phyloP scores from a whole-genome alignment of 441 rosid species.

The Gossypium lobatum region DNA sequence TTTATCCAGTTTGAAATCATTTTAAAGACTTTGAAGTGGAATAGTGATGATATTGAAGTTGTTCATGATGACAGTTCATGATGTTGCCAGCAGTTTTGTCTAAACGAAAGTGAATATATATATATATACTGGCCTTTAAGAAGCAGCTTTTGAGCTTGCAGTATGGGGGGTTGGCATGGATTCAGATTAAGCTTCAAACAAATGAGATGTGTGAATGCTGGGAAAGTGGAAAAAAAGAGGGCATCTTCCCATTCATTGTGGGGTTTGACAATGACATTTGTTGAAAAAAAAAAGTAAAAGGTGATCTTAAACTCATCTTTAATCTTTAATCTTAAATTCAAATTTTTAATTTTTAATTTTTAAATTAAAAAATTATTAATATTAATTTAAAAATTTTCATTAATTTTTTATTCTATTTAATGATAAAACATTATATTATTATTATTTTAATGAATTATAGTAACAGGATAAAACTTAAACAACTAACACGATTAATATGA shows the following conservation, averaged over 20 bases:
- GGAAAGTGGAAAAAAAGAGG: background rate
- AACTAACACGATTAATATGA: no score
- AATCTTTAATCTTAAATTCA: no score
- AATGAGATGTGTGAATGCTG: background rate
- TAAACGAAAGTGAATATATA: background rate
- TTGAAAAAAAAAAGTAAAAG: no score
- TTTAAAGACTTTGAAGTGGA: background rate
- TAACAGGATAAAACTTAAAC: no score
- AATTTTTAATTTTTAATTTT: no score
- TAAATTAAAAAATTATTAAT: no score
- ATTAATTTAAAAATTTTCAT: no score
- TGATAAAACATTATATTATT: no score
- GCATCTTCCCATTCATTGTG: background rate
- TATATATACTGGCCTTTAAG: background rate
- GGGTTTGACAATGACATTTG: background rate
- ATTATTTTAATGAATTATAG: no score
- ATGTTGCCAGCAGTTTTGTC: background rate
- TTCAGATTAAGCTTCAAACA: background rate
- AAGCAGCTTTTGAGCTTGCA: background rate
- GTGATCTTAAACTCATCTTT: no score
- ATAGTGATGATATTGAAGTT: background rate
- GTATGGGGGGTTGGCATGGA: background rate
- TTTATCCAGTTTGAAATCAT: background rate
- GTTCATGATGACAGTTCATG: constrained; percentile 11
- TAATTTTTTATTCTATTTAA: no score